Base-by-base conservation (phyloP, 176 grass and related monocot species). In the Miscanthus lutarioriparius region DNA sequence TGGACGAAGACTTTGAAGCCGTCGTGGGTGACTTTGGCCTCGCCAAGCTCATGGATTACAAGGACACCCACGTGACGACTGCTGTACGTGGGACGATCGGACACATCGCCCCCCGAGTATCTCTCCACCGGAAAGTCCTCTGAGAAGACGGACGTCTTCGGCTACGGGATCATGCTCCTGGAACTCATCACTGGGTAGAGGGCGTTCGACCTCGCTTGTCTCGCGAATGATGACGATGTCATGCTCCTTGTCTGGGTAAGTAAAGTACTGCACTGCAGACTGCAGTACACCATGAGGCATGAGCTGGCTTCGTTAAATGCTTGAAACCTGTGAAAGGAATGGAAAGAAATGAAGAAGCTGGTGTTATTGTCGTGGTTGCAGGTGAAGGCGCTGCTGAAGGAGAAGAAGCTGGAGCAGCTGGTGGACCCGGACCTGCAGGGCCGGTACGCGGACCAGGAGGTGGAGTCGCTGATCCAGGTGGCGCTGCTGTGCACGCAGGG, bases 181-280 rank as follows among this genome's bases (percentile, higher is more conserved):
- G 94, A 96, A 70, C 86, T 96, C 45, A 96, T 96, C 70, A 96
- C 94, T 3, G 94, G 94, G 9, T 91, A 93, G 68, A 78, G 94
- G 74, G 88, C 94, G 5, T 91, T 93, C 10, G 94, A 94, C 61
- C 87, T 90, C 61, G 94, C 91, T 1, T 87, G 94, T 15, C 81
- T 91, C 5, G 91, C 89, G 2, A 91, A 94, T 2, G 94, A 97
- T 37, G 91, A 97, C 3, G 91, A 94, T 35, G 91, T 93, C 27
- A 90, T 94, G 94, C 81, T 93, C 38, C 94, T 97, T 45, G 89
- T 94, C 78, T 97, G 94, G 94, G 94, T 96, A 91, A 75, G 78
- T 64, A 36, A 19, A 58, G 19, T 8, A 17, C 51, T 8, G 7
- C 3, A 4, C 48, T 5, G 45, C 14, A n/a, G n/a, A 1, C 14